Conservation (phyloP, 2,329 filamentous ascomycete species). For the Penicillium sp. region DNA sequence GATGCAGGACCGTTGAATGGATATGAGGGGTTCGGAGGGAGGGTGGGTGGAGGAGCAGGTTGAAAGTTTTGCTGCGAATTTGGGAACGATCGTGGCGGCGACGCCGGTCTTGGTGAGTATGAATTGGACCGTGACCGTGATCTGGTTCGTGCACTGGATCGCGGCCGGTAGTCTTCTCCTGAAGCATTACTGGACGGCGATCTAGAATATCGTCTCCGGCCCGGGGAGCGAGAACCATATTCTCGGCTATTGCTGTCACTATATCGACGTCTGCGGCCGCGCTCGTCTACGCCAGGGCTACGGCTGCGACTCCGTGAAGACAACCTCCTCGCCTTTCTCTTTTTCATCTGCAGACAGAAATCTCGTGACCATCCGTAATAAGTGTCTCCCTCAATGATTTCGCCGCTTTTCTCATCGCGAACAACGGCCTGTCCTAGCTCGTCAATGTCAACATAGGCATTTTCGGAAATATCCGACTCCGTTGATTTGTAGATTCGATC, state of each 20-base stretch:
- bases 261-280: conserved; percentile 36
- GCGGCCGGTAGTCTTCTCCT: conserved; percentile 1
- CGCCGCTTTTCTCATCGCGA: conserved; percentile 62
- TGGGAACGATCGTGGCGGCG: conserved; percentile 18
- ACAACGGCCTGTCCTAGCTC: conserved; percentile 68
- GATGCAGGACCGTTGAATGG: conserved; percentile 6
- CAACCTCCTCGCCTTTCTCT: conserved; percentile 23
- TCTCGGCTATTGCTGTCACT: conserved; percentile 33
- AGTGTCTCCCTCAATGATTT: conserved; percentile 63
- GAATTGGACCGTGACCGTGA: conserved; percentile 28
- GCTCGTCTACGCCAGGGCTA: conserved; percentile 28
- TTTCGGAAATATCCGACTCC: conserved; percentile 44
- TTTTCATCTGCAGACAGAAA: conserved; percentile 79
- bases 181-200: conserved; percentile 27
- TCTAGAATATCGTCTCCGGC: conserved; percentile 20
- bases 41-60: conserved; percentile 14
- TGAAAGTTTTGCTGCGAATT: conserved; percentile 15
- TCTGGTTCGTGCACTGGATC: conserved; percentile 17
- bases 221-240: conserved; percentile 24
- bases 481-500: conserved; percentile 63
- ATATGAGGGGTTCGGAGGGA: conserved; percentile 10
- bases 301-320: conserved; percentile 40
- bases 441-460: conserved; percentile 61
- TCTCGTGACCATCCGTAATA: conserved; percentile 84
- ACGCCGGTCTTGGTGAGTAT: conserved; percentile 29